phyloP scores from a whole-genome alignment of 495 filamentous ascomycete genomes.

The Aeminium ludgeri region DNA sequence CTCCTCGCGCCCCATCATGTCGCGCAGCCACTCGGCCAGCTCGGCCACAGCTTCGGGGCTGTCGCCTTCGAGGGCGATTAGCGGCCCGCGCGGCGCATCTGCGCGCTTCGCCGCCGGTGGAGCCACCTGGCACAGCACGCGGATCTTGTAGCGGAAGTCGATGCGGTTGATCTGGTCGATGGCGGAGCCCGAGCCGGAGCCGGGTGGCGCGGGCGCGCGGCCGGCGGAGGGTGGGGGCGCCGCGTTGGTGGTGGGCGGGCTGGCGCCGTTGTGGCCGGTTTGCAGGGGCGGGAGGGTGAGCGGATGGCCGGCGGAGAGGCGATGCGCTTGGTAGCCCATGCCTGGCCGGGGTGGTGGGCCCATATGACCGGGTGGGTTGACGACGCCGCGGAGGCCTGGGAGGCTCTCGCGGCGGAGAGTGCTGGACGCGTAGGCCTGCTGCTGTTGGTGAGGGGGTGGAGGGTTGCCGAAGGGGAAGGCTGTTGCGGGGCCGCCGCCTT shows the following conservation, averaged over 20 bases:
- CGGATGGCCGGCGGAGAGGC: constrained; percentile 10
- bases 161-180: constrained; percentile 20
- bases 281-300: constrained; percentile 41
- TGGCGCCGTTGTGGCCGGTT: constrained; percentile 5
- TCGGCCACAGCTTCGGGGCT: constrained; percentile 35
- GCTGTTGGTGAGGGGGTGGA: background rate
- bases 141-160: constrained; percentile 39
- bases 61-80: constrained; percentile 71
- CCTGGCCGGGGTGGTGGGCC: constrained; percentile 10
- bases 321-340: constrained; percentile 16
- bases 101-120: constrained; percentile 37
- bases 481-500: constrained; percentile 8
- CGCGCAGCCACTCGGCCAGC: constrained; percentile 44
- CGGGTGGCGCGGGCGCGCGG: too few species aligned
- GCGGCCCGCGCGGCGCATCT: constrained; percentile 44
- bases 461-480: constrained; percentile 13
- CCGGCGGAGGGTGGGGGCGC: too few species aligned
- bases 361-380: constrained; percentile 20
- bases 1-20: constrained; percentile 36
- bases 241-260: too few species aligned
- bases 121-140: constrained; percentile 47
- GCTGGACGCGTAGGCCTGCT: constrained; percentile 1
- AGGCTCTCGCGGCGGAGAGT: constrained; percentile 7
- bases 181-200: constrained; percentile 18
- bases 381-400: constrained; percentile 11